Conservation (phyloP, 495 filamentous ascomycete genomes). For the Lasiosphaeria ovina region DNA sequence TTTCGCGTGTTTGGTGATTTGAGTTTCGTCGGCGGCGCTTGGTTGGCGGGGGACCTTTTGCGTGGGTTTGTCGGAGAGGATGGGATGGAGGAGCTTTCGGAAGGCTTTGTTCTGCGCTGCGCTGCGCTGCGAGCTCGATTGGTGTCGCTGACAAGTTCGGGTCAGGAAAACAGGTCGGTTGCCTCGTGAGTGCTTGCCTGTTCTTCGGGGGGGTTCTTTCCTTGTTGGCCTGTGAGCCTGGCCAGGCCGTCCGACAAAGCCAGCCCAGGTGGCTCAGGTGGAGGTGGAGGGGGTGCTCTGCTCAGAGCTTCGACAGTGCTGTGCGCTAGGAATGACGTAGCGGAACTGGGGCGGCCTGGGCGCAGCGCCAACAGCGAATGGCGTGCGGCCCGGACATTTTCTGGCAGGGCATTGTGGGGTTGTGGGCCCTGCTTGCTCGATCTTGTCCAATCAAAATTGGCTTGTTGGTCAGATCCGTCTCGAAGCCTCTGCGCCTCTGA, state of each 20-base stretch:
- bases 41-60: neutral
- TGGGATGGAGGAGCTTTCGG: neutral
- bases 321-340: conserved; percentile 9
- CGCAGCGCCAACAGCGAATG: neutral
- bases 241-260: conserved; percentile 1
- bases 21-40: neutral
- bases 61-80: neutral
- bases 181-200: neutral
- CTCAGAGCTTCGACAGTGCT: neutral
- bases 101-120: too few relatives aligned
- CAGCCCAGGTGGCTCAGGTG: conserved; percentile 1
- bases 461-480: too few relatives aligned
- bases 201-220: neutral
- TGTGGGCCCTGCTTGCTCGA: neutral
- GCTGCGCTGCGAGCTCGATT: too few relatives aligned
- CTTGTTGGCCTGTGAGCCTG: neutral
- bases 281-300: neutral
- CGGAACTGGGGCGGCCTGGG: neutral
- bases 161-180: neutral
- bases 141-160: neutral
- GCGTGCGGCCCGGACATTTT: neutral
- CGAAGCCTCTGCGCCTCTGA: too few relatives aligned
- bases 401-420: conserved; percentile 1
- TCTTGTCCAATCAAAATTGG: conserved; percentile 3
- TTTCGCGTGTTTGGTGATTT: neutral